Evolutionary conservation across 345 rosid genomes (phyloP).

Genomic region (Erucastrum elatum): DNA sequence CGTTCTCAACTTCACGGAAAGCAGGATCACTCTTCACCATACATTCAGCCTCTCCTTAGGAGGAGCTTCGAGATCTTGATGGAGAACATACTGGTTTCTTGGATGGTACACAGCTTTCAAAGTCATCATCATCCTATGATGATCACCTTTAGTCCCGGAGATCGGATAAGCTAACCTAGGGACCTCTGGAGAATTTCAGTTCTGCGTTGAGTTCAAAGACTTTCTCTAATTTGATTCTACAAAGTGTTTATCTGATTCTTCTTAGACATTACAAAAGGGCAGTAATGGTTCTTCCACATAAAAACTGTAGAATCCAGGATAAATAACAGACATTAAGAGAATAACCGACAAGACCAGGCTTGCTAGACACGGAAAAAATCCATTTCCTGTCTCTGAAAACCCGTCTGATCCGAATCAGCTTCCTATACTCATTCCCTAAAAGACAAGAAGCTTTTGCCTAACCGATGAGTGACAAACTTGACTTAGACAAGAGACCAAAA

Average conservation of each 20-base stretch:
- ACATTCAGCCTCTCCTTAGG: slow-evolving; percentile 69
- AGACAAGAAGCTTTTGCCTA: too few relatives aligned
- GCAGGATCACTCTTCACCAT: slow-evolving; percentile 51
- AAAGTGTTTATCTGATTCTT: slow-evolving; percentile 47
- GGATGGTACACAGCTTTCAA: slow-evolving; percentile 85
- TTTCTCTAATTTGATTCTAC: slow-evolving; percentile 63
- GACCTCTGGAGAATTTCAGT: slow-evolving; percentile 27
- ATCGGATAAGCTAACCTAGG: slow-evolving; percentile 68
- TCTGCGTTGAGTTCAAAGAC: slow-evolving; percentile 35
- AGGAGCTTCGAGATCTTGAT: slow-evolving; percentile 80
- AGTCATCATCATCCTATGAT: slow-evolving; percentile 64
- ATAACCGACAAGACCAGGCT: slow-evolving; percentile 75
- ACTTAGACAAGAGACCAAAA: slow-evolving; percentile 11
- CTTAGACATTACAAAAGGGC: slow-evolving; percentile 46
- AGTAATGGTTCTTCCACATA: slow-evolving; percentile 33
- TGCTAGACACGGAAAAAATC: slow-evolving; percentile 59
- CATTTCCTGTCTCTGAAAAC: too few relatives aligned
- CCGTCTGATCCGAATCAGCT: too few relatives aligned
- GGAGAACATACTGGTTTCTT: slow-evolving; percentile 73
- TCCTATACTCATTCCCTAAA: too few relatives aligned
- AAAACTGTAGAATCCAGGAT: slow-evolving; percentile 45
- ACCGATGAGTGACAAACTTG: background rate
- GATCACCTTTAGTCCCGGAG: slow-evolving; percentile 81
- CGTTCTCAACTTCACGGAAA: slow-evolving; percentile 66
- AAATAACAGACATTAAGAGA: slow-evolving; percentile 54